phyloP scores from a whole-genome alignment of 768 basidiomycete genomes.

The Multifurca ochricompacta region DNA sequence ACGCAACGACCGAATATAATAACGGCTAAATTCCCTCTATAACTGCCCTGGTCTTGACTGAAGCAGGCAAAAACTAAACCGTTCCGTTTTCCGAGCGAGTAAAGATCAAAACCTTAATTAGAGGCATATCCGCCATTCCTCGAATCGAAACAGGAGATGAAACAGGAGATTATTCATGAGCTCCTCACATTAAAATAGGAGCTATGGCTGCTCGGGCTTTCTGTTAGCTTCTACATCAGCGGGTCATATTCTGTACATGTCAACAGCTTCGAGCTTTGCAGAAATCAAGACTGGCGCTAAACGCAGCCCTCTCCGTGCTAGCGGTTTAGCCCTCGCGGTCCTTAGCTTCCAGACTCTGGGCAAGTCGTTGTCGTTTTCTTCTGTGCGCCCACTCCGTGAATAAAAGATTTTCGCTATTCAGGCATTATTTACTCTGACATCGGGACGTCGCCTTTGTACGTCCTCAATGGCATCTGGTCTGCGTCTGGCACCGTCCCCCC shows the following conservation, averaged over 20 bases:
- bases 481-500: constrained; percentile 38
- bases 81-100: too few relatives aligned
- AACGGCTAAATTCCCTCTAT: constrained; percentile 2
- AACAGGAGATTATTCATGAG: too few relatives aligned
- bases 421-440: constrained; percentile 40
- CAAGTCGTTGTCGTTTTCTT: not conserved
- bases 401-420: constrained; percentile 7
- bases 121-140: constrained; percentile 19
- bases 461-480: constrained; percentile 59
- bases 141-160: too few relatives aligned
- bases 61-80: too few relatives aligned
- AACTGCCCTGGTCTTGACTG: not conserved
- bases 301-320: not conserved
- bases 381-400: not conserved
- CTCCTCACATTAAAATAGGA: not conserved
- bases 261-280: not conserved
- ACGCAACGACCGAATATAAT: too few relatives aligned
- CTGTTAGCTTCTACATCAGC: not conserved
- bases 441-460: constrained; percentile 57
- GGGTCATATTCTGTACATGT: not conserved
- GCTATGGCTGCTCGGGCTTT: not conserved
- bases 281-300: not conserved
- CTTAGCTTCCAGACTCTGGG: constrained; percentile 30
- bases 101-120: not conserved
- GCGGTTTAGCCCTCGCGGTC: constrained; percentile 22